These are phyloP conservation scores for Apiospora pterosperma DNA, from an alignment of 2,329 filamentous ascomycete genomes.

Conservation along the genomic window DNA sequence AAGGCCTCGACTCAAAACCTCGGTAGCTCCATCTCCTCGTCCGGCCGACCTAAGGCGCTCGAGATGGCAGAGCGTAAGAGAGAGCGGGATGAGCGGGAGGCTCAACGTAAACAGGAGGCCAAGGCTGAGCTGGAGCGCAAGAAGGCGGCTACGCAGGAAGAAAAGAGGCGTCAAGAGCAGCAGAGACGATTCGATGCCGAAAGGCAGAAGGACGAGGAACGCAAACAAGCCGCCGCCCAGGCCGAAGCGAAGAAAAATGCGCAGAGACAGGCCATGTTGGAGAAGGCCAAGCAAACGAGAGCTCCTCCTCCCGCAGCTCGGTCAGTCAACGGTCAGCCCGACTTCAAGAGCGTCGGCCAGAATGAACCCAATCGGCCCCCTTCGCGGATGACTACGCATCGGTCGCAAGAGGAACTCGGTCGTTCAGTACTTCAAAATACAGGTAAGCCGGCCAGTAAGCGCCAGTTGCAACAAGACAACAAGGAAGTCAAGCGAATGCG, in stretches of 20 bases:
- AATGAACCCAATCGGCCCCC: conserved; percentile 46
- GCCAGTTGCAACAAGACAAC: conserved; percentile 64
- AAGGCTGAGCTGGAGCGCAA: conserved; percentile 81
- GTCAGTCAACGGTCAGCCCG: conserved; percentile 46
- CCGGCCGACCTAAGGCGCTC: conserved; percentile 66
- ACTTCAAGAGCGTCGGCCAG: conserved; percentile 35
- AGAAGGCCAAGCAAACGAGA: conserved; percentile 62
- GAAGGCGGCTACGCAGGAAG: conserved; percentile 62
- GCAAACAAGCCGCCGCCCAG: conserved; percentile 47
- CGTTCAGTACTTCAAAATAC: conserved; percentile 54
- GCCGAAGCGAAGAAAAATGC: conserved; percentile 65
- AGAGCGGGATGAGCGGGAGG: conserved; percentile 79
- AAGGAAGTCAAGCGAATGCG: conserved; percentile 77
- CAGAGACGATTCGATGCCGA: conserved; percentile 59
- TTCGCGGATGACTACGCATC: conserved; percentile 51
- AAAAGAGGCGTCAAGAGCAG: conserved; percentile 59
- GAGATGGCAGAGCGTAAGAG: conserved; percentile 77
- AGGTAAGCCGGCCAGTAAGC: conserved; percentile 71
- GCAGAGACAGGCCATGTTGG: conserved; percentile 60
- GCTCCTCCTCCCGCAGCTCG: conserved; percentile 59
- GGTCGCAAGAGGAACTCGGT: conserved; percentile 54
- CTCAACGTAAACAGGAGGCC: conserved; percentile 73
- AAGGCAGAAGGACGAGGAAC: conserved; percentile 58
- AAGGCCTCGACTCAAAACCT: conserved; percentile 57
- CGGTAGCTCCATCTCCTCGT: conserved; percentile 61